Percentiles rank a stretch among this genome's conserved stretches.
These are phyloP conservation scores for Lichtheimia ramosa DNA, from an alignment of 371 early-diverging fungal species.

Conservation along the genomic window DNA sequence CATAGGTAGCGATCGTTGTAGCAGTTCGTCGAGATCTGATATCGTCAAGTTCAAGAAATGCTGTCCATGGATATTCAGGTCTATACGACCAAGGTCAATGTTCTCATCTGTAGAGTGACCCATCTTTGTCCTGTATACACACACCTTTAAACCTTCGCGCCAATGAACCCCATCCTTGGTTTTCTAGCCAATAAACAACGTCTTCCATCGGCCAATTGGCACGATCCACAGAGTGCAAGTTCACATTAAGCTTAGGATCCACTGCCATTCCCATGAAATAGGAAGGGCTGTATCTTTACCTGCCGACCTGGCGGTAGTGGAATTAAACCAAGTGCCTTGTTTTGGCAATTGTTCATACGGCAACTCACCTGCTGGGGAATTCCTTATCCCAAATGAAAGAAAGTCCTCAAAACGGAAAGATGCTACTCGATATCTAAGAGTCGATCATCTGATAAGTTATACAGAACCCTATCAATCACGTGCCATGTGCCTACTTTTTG, in stretches of 20 bases:
- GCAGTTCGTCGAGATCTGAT: slow-evolving; percentile 13
- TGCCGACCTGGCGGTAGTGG: too few relatives aligned
- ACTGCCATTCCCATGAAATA: slow-evolving; percentile 14
- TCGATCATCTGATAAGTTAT: too few relatives aligned
- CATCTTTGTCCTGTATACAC: background rate
- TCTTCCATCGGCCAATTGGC: slow-evolving; percentile 22
- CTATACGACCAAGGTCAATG: background rate
- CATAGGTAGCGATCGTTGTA: slow-evolving; percentile 20
- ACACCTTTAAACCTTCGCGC: slow-evolving; percentile 18
- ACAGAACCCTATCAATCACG: too few relatives aligned
- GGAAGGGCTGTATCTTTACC: too few relatives aligned
- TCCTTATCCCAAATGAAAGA: too few relatives aligned
- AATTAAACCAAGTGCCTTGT: too few relatives aligned
- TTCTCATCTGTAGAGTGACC: background rate
- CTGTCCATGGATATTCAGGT: slow-evolving; percentile 19
- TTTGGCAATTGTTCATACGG: too few relatives aligned
- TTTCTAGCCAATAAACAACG: slow-evolving; percentile 23
- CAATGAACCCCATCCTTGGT: slow-evolving; percentile 13
- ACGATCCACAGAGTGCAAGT: slow-evolving; percentile 5
- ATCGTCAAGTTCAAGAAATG: slow-evolving; percentile 16
- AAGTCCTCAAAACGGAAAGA: too few relatives aligned
- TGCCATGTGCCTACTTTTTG: too few relatives aligned
- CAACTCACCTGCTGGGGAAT: too few relatives aligned
- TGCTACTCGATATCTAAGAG: too few relatives aligned
- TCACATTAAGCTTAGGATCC: slow-evolving; percentile 13